phyloP scores from a whole-genome alignment of 352 stramenopile genomes.

The Globisporangium sylvaticum region DNA sequence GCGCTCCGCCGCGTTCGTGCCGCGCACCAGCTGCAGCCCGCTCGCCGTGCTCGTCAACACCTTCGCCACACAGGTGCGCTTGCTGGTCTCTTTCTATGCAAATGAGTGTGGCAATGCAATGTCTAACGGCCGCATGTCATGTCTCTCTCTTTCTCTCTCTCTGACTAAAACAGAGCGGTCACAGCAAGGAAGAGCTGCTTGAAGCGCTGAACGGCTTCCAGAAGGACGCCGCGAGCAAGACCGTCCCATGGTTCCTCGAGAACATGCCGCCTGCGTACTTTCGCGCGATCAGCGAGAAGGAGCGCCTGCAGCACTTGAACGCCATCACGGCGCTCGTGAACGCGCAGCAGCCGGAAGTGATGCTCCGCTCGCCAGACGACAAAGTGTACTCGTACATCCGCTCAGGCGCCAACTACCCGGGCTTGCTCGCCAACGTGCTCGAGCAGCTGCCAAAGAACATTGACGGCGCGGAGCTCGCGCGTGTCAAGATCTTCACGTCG shows the following conservation, averaged over 20 bases:
- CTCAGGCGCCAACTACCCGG: constrained; percentile 72
- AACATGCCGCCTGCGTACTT: constrained; percentile 91
- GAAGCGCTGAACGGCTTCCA: constrained; percentile 64
- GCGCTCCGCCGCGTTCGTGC: constrained; percentile 27
- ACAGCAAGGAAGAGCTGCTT: constrained; percentile 45
- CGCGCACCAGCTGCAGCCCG: constrained; percentile 23
- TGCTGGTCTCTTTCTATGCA: background rate
- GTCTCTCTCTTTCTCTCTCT: background rate
- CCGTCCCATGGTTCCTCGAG: constrained; percentile 83
- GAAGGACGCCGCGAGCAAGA: constrained; percentile 62
- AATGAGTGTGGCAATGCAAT: background rate
- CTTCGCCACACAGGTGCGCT: constrained; percentile 37
- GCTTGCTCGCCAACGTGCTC: constrained; percentile 66
- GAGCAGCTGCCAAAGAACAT: constrained; percentile 63
- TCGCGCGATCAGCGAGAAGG: constrained; percentile 77
- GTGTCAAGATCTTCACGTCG: constrained; percentile 90
- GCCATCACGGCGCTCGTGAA: constrained; percentile 80
- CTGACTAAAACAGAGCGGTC: constrained; percentile 15
- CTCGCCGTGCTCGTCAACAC: constrained; percentile 34
- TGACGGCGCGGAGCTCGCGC: constrained; percentile 56
- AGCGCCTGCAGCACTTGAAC: constrained; percentile 84
- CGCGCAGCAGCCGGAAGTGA: constrained; percentile 72
- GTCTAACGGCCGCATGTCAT: constrained; percentile 1
- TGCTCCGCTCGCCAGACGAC: constrained; percentile 76
- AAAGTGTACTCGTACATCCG: constrained; percentile 82